Evolutionary conservation across 257 asterid species (phyloP), one percentile per base, ranked within the genome.

Genomic region (Gentiana straminea): DNA sequence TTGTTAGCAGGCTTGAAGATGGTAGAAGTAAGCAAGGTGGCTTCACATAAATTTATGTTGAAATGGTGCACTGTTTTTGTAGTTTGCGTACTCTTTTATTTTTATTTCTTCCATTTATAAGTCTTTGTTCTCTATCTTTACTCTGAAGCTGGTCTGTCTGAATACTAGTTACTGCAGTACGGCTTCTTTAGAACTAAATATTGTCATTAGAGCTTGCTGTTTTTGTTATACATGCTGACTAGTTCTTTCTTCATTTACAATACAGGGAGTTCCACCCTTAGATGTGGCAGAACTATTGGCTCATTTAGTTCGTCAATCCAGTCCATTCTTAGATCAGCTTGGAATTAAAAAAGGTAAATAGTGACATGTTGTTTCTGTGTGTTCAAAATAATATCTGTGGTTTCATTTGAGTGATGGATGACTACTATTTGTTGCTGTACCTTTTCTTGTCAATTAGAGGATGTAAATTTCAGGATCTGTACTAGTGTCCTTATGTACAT

Each of bases 241-340:
- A 35, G 35, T 66, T 35, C 48, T 59, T 58, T 9, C 58, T 71
- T 35, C 57, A 55, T 57, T 48, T 57, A 49, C 44, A 9, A 62
- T 65, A 43, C 77, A 92, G 99, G 99, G 86, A 62, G 91, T 88
- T 57, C 97, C 87, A 15, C 97, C 99, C 57, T 76, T 88, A 57
- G 99, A 86, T 79, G 87, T 84, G 50, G 84, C 97, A 32, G 97
- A 92, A 70, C 75, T 92, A 61, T 68, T 92, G 71, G 99, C 99
- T 11, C 77, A 81, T 72, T 77, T 92, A 38, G 94, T 92, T 70
- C 86, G 94, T 80, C 97, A 86, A 70, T 88, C 99, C 70, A 84
- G 91, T 70, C 95, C 95, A 48, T 73, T 88, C 60, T 80, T 92
- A 70, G 99, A 88, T 74, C 97, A 92, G 59, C 75, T 92, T 51